These are phyloP conservation scores for Aspergillus quadrilineatus DNA, from an alignment of 2,329 filamentous ascomycete species.

Conservation along the genomic window DNA sequence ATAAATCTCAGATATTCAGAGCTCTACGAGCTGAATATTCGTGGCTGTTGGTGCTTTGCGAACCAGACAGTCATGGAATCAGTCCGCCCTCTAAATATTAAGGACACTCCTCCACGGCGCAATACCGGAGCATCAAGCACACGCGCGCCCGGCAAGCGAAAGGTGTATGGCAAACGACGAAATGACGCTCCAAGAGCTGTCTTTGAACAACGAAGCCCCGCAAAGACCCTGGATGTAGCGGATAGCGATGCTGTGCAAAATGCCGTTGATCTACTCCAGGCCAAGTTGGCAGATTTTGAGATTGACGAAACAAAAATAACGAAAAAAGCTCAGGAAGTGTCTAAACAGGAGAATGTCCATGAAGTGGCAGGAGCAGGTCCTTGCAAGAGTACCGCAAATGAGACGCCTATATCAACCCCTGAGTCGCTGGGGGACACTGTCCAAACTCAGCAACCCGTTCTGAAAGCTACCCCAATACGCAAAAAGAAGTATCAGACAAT, in stretches of 20 bases:
- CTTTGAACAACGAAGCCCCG: constrained; percentile 33
- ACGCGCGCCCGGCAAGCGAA: constrained; percentile 26
- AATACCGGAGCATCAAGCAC: constrained; percentile 25
- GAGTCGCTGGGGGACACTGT: constrained; percentile 1
- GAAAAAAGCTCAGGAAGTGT: not conserved
- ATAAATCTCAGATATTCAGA: not conserved
- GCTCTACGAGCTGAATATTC: not conserved
- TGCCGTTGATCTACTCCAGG: constrained; percentile 24
- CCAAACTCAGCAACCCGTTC: constrained; percentile 4
- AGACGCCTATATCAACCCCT: not conserved
- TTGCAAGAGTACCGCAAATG: not conserved
- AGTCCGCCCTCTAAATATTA: constrained; percentile 6
- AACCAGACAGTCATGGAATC: constrained; percentile 13
- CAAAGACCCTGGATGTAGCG: constrained; percentile 12
- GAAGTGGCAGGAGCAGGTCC: not conserved
- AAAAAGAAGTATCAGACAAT: constrained; percentile 24
- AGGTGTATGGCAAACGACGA: constrained; percentile 38
- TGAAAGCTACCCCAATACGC: not conserved
- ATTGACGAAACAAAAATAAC: constrained; percentile 21
- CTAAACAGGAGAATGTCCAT: not conserved
- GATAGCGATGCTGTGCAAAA: constrained; percentile 11
- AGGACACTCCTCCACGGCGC: constrained; percentile 21
- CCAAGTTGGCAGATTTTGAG: constrained; percentile 29
- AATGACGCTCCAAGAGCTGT: constrained; percentile 37
- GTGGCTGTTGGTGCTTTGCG: not conserved